Base-by-base conservation (phyloP, 2,329 filamentous ascomycete genomes). In the Aspergillus versicolor region DNA sequence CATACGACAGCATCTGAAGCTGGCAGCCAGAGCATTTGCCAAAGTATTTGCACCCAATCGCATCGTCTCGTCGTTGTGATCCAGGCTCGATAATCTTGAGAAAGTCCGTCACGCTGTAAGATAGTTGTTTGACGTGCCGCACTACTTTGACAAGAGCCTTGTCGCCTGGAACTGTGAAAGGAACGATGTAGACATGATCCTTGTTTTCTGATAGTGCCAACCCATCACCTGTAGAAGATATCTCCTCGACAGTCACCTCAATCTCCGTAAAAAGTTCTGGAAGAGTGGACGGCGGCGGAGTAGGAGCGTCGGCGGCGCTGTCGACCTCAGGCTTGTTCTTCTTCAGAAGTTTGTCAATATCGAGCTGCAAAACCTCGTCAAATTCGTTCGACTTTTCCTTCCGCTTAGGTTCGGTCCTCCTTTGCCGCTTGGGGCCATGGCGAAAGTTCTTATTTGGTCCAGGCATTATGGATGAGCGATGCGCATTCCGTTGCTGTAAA, bases 1-100 rank as follows among this genome's bases (percentile, higher is more conserved):
- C 76, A 73, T 97, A 97, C 54, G 91, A 86, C 61, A 99, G 84
- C 91, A 97, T 97, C 78, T 99, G 94, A 74, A 97, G 92, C 76
- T 99, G 94, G 72, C 94, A 99, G 32, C 94, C 94, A 9, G 89
- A 90, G 75, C 94, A 99, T 54, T 82, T 83, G 41, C 85, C 80
- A 70, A 99, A 99, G 80, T 99, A 97, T 66, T 85, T 83, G 79
- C 94, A 99, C 56, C 82, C 82, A 65, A 96, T 82, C 21, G 90
- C 85, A 38, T 82, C 81, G 67, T 94, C 89, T 67, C 96, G 88
- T 66, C 94, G 88, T 54, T 88, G 80, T 1, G 86, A 82, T 0
- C 90, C 92, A 0, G 92, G 87, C 56, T 83, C 84, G 37, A 87
- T 77, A 42, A 97, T 84, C 59, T 88, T 88, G 68, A 97, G 69